Evolutionary conservation across 192 early-diverging fungal genomes (phyloP), one percentile per base, ranked within the genome.

Genomic region (Diversispora eburnea): DNA sequence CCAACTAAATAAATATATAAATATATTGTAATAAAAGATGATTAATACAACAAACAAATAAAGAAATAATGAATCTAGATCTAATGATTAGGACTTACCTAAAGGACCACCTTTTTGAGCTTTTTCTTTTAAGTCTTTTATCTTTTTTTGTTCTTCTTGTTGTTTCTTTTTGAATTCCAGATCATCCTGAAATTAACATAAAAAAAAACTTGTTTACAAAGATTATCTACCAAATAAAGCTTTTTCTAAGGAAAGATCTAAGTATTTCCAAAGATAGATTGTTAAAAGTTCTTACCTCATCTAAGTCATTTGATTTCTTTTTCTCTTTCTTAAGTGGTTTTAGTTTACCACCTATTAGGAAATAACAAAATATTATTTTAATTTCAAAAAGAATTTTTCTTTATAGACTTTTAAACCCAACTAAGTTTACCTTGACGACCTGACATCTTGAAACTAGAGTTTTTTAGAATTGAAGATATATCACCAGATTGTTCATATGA

Each of bases 281-380:
- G 4, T 39, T 39, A 61, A 6, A 39, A 61, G 12, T 3, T 0
- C 0, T 33, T 39, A 83, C 83, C 9, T 92, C 90, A 76, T 92
- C 90, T 9, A 79, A 5, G 1, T 90, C 91, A 49, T 70, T 58
- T 1, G 22, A 8, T 20, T 65, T 76, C 81, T 89, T 88, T 87
- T 93, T 92, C 65, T 87, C 73, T 25, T 80, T 77, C 90, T 93
- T 94, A 64, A 94, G 84, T 69, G 92, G 92, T 87, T 92, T 92
- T 59, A 88, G 78, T 80, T 92, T 92, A 79, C 91, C 91, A 78
- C 91, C 91, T 86, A 43, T 22, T 20, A 48, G 43, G 20, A 66
- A 22, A 64, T 7, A 8, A 43, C 8, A 42, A 63, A 45, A 39
- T 42, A 43, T 15, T 46, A 5, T 3, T 9, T 17, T 3, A 48